These are phyloP conservation scores for Platanus orientalis DNA, from an alignment of 164 flowering plant genomes.

Conservation along the genomic window DNA sequence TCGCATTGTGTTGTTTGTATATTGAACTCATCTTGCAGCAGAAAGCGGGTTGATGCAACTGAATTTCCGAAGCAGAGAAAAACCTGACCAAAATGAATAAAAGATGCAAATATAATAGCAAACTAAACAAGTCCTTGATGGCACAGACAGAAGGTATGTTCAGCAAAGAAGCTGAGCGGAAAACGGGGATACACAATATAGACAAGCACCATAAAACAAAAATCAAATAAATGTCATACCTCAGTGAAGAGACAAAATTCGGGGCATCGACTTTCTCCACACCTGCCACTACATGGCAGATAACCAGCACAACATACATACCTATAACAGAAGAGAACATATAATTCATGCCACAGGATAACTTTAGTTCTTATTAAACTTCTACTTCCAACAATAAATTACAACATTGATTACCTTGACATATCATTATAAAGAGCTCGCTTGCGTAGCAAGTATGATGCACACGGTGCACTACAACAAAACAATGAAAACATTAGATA, in stretches of 20 bases:
- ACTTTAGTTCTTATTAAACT: not conserved
- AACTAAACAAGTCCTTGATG: too few relatives aligned
- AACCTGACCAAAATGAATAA: constrained; percentile 34
- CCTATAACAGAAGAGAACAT: constrained; percentile 19
- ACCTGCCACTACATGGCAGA: constrained; percentile 64
- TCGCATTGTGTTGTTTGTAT: constrained; percentile 74
- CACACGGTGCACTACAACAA: constrained; percentile 79
- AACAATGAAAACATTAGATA: constrained; percentile 1
- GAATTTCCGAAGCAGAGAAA: constrained; percentile 60
- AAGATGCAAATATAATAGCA: not conserved
- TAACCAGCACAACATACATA: constrained; percentile 60
- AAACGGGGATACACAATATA: not conserved
- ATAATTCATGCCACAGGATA: not conserved
- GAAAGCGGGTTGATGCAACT: constrained; percentile 69
- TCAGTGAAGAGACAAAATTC: constrained; percentile 59
- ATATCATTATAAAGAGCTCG: constrained; percentile 93
- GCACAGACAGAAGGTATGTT: too few relatives aligned
- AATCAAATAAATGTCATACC: constrained; percentile 20
- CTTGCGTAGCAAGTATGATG: constrained; percentile 86
- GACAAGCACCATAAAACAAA: not conserved
- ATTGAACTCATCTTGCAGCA: constrained; percentile 80
- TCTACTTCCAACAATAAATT: not conserved
- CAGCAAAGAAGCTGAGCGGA: too few relatives aligned
- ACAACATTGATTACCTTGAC: constrained; percentile 59
- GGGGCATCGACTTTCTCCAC: constrained; percentile 62